These are phyloP conservation scores for Trichophyton simii DNA, from an alignment of 2,329 filamentous ascomycete genomes.

Conservation along the genomic window DNA sequence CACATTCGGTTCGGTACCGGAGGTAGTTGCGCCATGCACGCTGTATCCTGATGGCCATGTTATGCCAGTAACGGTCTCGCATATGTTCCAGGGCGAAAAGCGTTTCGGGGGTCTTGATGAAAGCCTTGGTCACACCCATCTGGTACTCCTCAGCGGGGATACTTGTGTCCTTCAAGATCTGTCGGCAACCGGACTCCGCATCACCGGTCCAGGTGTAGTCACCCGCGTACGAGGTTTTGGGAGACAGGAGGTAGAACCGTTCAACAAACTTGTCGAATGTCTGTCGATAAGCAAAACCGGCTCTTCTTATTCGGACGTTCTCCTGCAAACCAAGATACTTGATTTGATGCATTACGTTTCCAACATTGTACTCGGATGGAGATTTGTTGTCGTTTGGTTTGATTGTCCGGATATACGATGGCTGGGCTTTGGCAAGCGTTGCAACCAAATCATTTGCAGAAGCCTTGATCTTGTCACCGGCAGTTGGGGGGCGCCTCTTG, in stretches of 20 bases:
- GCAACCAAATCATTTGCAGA: constrained; percentile 92
- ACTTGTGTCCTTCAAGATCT: constrained; percentile 91
- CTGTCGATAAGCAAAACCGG: constrained; percentile 92
- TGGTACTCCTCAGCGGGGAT: constrained; percentile 94
- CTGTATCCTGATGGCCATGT: constrained; percentile 97
- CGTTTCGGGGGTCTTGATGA: constrained; percentile 96
- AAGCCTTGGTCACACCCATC: constrained; percentile 91
- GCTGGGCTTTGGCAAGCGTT: constrained; percentile 92
- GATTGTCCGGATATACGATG: constrained; percentile 96
- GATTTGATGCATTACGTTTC: constrained; percentile 93
- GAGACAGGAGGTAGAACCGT: constrained; percentile 87
- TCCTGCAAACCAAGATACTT: constrained; percentile 99
- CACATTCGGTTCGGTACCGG: constrained; percentile 81
- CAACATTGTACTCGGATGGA: constrained; percentile 76
- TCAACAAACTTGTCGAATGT: constrained; percentile 98
- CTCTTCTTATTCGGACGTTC: constrained; percentile 92
- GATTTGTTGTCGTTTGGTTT: constrained; percentile 99
- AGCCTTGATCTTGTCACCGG: constrained; percentile 87
- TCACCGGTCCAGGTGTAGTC: constrained; percentile 95
- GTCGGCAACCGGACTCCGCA: constrained; percentile 71
- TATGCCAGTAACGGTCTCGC: constrained; percentile 97
- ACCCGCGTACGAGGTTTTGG: constrained; percentile 88
- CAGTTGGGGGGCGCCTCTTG: constrained; percentile 81
- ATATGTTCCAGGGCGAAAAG: constrained; percentile 94
- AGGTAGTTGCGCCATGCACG: constrained; percentile 94